Percentiles rank a stretch among this genome's conserved stretches.
Conservation (phyloP, 768 basidiomycete species). For the Crepidotus variabilis region DNA sequence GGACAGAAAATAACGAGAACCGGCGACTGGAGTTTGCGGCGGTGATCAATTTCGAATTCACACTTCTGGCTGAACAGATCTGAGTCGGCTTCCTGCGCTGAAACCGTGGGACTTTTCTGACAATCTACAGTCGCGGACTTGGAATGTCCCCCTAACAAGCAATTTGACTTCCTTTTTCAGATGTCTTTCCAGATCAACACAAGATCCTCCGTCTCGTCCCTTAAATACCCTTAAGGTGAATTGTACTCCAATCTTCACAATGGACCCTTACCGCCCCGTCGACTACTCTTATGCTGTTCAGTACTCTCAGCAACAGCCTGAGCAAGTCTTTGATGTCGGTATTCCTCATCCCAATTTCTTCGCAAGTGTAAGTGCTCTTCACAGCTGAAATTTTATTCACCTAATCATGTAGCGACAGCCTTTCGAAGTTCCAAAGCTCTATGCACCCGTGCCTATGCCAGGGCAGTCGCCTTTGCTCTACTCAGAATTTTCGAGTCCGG, state of each 20-base stretch:
- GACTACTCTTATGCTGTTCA: not conserved
- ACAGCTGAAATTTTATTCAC: not conserved
- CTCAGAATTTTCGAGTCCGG: not conserved
- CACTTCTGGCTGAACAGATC: no score
- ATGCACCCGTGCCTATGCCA: slow-evolving; percentile 15
- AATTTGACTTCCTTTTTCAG: slow-evolving; percentile 18
- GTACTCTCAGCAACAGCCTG: not conserved
- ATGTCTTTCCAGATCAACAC: slow-evolving; percentile 9
- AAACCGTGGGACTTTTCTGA: slow-evolving; percentile 28
- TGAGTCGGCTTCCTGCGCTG: slow-evolving; percentile 22
- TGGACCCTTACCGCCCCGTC: slow-evolving; percentile 1
- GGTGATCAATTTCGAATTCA: not conserved
- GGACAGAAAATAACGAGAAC: not conserved
- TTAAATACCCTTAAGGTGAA: not conserved
- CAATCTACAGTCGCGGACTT: slow-evolving; percentile 1
- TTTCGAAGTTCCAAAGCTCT: slow-evolving; percentile 1
- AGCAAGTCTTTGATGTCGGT: not conserved
- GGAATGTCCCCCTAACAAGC: slow-evolving; percentile 5
- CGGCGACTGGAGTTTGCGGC: not conserved
- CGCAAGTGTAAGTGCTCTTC: not conserved
- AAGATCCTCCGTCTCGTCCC: not conserved
- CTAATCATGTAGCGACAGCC: not conserved
- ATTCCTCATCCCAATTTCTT: no score
- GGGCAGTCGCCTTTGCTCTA: slow-evolving; percentile 10
- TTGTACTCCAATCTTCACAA: not conserved